Percentiles rank a stretch among this genome's conserved stretches.
Conservation (phyloP, 208 protist genomes). For the Trypanosoma rangeli region DNA sequence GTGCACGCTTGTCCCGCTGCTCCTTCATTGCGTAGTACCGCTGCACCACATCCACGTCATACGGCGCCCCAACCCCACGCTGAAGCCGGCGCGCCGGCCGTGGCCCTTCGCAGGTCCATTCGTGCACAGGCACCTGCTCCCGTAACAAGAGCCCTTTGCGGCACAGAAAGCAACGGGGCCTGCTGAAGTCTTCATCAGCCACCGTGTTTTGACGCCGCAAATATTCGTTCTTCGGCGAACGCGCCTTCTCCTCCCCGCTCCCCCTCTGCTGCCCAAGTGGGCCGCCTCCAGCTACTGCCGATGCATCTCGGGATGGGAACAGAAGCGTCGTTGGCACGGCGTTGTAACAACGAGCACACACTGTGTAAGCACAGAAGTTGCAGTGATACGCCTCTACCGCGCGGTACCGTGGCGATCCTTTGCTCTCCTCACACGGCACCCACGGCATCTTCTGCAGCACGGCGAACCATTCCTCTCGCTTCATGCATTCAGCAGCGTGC, state of each 20-base stretch:
- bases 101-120: conserved; percentile 82
- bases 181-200: conserved; percentile 5
- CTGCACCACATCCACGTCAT: conserved; percentile 58
- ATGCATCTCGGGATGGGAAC: conserved; percentile 7
- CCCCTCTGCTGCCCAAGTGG: background rate
- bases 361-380: conserved; percentile 81
- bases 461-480: conserved; percentile 21
- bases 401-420: conserved; percentile 55
- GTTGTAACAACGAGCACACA: conserved; percentile 60
- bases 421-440: conserved; percentile 45
- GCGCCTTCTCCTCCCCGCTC: background rate
- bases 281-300: background rate
- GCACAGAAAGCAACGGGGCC: conserved; percentile 65
- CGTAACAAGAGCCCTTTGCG: conserved; percentile 40
- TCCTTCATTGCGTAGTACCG: conserved; percentile 73
- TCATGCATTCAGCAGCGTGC: conserved; percentile 12
- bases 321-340: conserved; percentile 32
- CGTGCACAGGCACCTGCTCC: conserved; percentile 52
- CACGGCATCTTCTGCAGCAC: conserved; percentile 27
- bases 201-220: background rate
- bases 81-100: conserved; percentile 32
- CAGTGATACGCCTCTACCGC: conserved; percentile 66
- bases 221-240: background rate
- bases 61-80: conserved; percentile 26
- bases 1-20: conserved; percentile 41